These are phyloP conservation scores for Eucalyptus paniculata DNA, from an alignment of 345 rosid genomes.

Conservation along the genomic window DNA sequence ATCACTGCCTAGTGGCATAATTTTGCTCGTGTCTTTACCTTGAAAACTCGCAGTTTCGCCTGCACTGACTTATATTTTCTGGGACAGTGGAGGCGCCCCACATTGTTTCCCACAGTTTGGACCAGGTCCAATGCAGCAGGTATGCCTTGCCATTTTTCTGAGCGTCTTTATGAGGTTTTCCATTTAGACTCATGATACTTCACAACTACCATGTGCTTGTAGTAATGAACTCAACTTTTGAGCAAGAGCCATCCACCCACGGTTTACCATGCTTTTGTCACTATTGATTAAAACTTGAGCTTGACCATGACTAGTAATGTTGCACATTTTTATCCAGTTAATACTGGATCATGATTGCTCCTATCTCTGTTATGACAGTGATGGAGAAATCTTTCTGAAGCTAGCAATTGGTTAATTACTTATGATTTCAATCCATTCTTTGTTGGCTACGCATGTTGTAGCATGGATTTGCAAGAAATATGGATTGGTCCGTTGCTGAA, in stretches of 20 bases:
- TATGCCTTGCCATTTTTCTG: constrained; percentile 1
- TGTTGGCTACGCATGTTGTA: constrained; percentile 6
- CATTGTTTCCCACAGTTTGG: constrained; percentile 99
- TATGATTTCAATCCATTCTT: neutral
- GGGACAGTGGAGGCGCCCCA: constrained; percentile 82
- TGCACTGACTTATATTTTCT: neutral
- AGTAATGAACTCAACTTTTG: neutral
- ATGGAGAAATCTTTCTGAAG: neutral
- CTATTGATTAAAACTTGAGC: neutral
- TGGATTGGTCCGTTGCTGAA: constrained; percentile 83
- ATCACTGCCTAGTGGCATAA: neutral
- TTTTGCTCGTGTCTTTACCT: neutral
- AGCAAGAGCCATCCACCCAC: neutral
- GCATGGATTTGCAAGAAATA: constrained; percentile 95
- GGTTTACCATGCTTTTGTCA: neutral
- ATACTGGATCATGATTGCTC: neutral
- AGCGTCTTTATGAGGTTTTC: neutral
- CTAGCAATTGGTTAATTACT: neutral
- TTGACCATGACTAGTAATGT: neutral
- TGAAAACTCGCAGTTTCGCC: neutral
- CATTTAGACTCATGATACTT: neutral
- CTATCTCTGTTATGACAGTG: neutral
- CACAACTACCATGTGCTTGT: neutral
- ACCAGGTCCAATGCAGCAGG: constrained; percentile 88
- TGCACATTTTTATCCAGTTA: neutral